Evolutionary conservation across 208 protist species (phyloP).

Genomic region (Naegleria lovaniensis): DNA sequence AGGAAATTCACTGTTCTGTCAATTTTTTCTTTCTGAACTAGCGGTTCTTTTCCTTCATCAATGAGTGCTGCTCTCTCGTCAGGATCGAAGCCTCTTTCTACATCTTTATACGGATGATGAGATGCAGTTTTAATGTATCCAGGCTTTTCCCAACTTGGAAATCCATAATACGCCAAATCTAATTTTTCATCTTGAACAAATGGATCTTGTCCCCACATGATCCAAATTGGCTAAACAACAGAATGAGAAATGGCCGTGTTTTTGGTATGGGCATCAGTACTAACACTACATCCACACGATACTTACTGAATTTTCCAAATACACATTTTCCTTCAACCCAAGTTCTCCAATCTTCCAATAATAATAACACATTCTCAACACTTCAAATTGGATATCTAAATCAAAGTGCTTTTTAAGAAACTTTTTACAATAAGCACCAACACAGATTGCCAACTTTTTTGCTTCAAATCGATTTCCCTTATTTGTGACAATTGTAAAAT

Average conservation of each 20-base stretch:
- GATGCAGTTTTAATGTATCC: neutral
- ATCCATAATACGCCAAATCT: conserved; percentile 20
- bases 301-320: neutral
- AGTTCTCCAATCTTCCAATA: neutral
- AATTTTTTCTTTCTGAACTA: neutral
- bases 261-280: too few relatives aligned
- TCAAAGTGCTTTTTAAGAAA: conserved; percentile 16
- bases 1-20: neutral
- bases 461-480: neutral
- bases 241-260: too few relatives aligned
- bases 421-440: neutral
- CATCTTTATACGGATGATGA: neutral
- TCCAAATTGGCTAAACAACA: conserved; percentile 18
- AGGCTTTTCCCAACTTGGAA: neutral
- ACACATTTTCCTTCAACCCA: neutral
- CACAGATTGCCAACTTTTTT: conserved; percentile 13
- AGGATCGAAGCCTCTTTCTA: neutral
- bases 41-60: neutral
- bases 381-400: neutral
- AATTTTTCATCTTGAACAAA: neutral
- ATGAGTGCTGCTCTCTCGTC: neutral
- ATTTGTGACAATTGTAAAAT: neutral
- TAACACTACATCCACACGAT: neutral
- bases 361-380: neutral
- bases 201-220: neutral